These are phyloP conservation scores for Aureococcus anophagefferens DNA, from an alignment of 108 stramenopile genomes.

Conservation along the genomic window DNA sequence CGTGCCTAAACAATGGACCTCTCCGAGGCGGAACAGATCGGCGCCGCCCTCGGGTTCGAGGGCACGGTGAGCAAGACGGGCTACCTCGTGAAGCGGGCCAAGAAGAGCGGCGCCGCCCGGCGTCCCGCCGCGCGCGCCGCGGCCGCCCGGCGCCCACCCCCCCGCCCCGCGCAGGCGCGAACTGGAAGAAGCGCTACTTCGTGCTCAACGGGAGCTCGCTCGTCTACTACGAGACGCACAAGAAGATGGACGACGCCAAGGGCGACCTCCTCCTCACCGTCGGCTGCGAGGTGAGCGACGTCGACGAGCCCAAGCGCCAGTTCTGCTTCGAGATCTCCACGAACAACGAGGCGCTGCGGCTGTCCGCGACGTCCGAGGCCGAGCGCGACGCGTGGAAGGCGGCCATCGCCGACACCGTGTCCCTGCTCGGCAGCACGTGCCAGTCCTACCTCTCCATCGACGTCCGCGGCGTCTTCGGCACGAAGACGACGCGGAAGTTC, in stretches of 20 bases:
- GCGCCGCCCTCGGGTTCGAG: neutral
- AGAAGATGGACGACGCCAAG: constrained; percentile 15
- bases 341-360: neutral
- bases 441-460: neutral
- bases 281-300: neutral
- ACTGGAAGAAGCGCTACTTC: constrained; percentile 25
- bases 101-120: constrained; percentile 1
- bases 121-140: no score
- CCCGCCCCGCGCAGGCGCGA: no score
- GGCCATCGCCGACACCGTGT: neutral
- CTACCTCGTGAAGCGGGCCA: neutral
- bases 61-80: neutral
- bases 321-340: neutral
- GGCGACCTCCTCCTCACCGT: constrained; percentile 19
- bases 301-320: neutral
- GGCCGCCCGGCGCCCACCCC: no score
- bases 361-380: neutral
- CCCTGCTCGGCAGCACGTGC: neutral
- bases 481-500: neutral
- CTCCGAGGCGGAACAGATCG: no score
- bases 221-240: constrained; percentile 11
- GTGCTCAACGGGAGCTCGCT: constrained; percentile 7
- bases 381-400: neutral
- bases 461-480: neutral
- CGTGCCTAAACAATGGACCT: no score